Evolutionary conservation across 2,329 filamentous ascomycete species (phyloP), one percentile per base, ranked within the genome.

Genomic region (Dothistroma septosporum): DNA sequence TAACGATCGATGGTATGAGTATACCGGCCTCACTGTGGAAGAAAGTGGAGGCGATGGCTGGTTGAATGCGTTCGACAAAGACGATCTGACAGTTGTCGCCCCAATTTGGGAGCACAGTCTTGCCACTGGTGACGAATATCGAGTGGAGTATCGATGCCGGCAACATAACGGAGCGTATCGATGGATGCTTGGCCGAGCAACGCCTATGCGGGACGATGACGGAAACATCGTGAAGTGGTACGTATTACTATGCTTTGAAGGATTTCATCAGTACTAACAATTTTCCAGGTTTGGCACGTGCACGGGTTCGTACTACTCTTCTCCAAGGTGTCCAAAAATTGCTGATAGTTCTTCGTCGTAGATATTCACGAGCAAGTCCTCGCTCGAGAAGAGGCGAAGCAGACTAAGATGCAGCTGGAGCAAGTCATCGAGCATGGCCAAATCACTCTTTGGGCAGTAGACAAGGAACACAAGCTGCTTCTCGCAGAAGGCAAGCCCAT

Each of bases 171-270:
- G 89, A 0, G 82, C 87, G 59, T 92, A 86, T 84, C 81, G 88
- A 57, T 93, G 90, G 90, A 91, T 92, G 80, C 77, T 93, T 2
- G 89, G 87, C 11, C 82, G 88, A 48, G 90, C 89, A 0, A 73
- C 64, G 9, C 88, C 90, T 0, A 80, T 91, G 68, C 81, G 80
- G 44, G 85, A 90, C 61, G 82, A 87, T 49, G 84, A 83, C 0
- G 88, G 87, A 1, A 77, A 82, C 53, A 90, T 92, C 53, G 80
- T 90, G 61, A 91, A 89, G 70, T 92, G 89, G 89, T 28, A 2
- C 24, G 89, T 50, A 44, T 4, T 14, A 16, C 19, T 19, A 44
- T 44, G 2, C 19, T 44, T 19, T 44, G 14, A 19, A 4, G 7
- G 2, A 19, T 44, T 44, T 44, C 2, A 44, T 14, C 3, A 28